Base-by-base conservation (phyloP, 225 moss, liverwort and hornwort genomes). In the Marchantia polymorpha region DNA sequence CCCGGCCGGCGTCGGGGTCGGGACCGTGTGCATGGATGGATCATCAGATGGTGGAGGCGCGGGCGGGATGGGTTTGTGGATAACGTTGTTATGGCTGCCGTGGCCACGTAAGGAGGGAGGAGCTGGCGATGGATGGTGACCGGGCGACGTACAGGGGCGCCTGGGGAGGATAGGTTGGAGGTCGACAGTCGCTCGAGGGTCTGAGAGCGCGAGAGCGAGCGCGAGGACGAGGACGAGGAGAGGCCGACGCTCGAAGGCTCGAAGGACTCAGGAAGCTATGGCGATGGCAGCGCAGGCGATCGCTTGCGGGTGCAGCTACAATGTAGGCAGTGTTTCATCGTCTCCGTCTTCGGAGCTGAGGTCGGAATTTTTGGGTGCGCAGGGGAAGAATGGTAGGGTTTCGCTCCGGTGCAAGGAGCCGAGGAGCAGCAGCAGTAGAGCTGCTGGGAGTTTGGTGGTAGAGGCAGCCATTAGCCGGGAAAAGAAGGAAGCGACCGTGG, bases 401-500 rank as follows among this genome's bases (percentile, higher is more conserved):
- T 79, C 52, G 26, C n/a, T 76, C 15, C 68, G 51, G 39, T 73
- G 76, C 22, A 73, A 58, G 10, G 56, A 75, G 54, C 55, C 26
- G 70, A 25, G 58, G 19, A 69, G 39, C 46, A 47, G 79, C 15
- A 60, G 79, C 14, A 8, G 47, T 6, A n/a, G 6, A 1, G 47
- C 26, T 22, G 60, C 69, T 0, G 69, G 64, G 49, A 78, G 71
- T 26, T 78, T 80, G 19, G 84, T 83, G 31, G 83, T 94, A 52
- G 86, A 91, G 82, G 91, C 92, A 80, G 97, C 97, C 74, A 89
- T 99, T 54, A 99, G 88, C 79, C 87, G 93, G 69, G 89, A 88
- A 69, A 93, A 87, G 90, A 99, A 99, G 84, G 97, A 93, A 82
- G 97, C 92, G 83, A 94, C 97, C 0, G 88, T 99, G 25, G 97